These are phyloP conservation scores for Cymbopogon flexuosus DNA, from an alignment of 202 grass and related monocot genomes.

Conservation along the genomic window DNA sequence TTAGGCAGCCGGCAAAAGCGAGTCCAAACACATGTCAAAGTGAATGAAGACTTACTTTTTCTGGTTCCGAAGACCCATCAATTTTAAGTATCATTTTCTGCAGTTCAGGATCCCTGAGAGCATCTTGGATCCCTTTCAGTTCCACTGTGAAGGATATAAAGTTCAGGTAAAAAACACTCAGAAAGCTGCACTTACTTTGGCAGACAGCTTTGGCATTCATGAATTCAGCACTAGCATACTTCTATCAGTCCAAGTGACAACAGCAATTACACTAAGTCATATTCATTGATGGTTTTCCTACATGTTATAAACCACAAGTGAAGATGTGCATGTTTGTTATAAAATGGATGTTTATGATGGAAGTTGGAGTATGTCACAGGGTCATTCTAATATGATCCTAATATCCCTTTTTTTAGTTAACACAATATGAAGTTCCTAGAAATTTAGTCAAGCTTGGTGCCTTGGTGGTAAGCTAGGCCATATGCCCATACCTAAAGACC, in stretches of 20 bases:
- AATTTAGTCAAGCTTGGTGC: constrained; percentile 13
- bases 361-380: not conserved
- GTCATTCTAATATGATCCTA: not conserved
- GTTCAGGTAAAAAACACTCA: constrained; percentile 6
- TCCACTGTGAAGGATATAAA: constrained; percentile 40
- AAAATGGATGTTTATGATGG: not conserved
- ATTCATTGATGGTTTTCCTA: not conserved
- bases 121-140: constrained; percentile 54
- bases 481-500: constrained; percentile 62
- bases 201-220: not conserved
- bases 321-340: not conserved
- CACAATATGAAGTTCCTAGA: constrained; percentile 9
- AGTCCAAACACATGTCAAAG: not conserved
- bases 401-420: constrained; percentile 4
- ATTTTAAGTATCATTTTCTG: constrained; percentile 58
- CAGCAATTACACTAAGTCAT: not conserved
- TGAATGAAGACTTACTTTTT: constrained; percentile 46
- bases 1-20: not conserved
- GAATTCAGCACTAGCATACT: not conserved
- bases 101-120: constrained; percentile 54
- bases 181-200: not conserved
- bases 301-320: not conserved
- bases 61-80: constrained; percentile 57
- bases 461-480: not conserved
- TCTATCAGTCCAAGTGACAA: not conserved